Conservation (phyloP, 2,329 filamentous ascomycete genomes). For the Zymoseptoria pseudotritici region DNA sequence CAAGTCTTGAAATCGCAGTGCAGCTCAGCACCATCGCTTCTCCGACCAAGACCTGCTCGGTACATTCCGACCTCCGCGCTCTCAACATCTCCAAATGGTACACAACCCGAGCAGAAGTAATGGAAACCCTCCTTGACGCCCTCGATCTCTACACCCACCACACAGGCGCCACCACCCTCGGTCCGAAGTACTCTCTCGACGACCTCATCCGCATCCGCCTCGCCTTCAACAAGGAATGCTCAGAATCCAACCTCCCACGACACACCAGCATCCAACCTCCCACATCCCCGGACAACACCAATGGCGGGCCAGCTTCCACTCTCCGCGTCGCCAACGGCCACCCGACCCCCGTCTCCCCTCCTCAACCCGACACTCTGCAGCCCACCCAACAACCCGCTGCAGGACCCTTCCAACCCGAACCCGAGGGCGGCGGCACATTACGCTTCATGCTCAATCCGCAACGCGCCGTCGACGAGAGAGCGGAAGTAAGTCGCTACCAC, state of each 20-base stretch:
- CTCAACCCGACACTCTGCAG: conserved; percentile 17
- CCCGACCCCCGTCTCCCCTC: conserved; percentile 29
- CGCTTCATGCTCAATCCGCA: conserved; percentile 83
- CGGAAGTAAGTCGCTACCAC: conserved; percentile 60
- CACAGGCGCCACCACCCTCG: conserved; percentile 64
- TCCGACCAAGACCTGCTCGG: conserved; percentile 11
- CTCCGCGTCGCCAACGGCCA: conserved; percentile 28
- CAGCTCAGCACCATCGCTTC: conserved; percentile 43
- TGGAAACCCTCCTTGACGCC: conserved; percentile 81
- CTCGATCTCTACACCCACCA: conserved; percentile 90
- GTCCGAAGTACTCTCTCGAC: conserved; percentile 63
- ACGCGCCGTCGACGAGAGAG: conserved; percentile 64
- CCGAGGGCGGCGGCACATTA: conserved; percentile 54
- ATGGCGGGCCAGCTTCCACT: conserved; percentile 23
- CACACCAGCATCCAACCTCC: conserved; percentile 40
- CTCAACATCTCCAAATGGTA: conserved; percentile 41
- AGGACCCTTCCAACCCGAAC: conserved; percentile 13
- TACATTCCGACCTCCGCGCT: conserved; percentile 28
- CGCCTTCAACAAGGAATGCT: conserved; percentile 72
- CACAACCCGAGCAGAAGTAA: conserved; percentile 40
- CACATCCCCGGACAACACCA: conserved; percentile 29
- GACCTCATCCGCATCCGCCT: conserved; percentile 83
- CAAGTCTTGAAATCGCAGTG: conserved; percentile 71
- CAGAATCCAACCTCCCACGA: conserved; percentile 53
- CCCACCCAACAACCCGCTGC: conserved; percentile 13